phyloP scores from a whole-genome alignment of 108 stramenopile species.

The Chaetoceros tenuissimus region DNA sequence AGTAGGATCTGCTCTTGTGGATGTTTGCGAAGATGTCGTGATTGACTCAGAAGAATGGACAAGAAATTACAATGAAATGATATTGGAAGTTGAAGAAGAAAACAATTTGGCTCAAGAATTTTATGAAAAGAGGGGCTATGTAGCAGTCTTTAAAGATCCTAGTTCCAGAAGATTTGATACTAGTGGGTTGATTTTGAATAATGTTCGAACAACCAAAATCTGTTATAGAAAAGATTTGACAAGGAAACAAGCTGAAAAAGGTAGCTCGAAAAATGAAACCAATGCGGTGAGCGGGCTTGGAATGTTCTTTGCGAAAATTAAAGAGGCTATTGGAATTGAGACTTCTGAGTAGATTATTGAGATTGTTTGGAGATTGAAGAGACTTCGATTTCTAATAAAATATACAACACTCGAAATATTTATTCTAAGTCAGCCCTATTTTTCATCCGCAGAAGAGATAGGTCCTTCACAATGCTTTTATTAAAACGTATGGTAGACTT shows the following conservation, averaged over 20 bases:
- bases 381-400: too few relatives aligned
- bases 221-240: constrained; percentile 50
- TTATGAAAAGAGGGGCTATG: constrained; percentile 63
- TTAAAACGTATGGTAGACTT: too few relatives aligned
- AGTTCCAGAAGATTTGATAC: constrained; percentile 60
- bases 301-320: too few relatives aligned
- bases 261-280: too few relatives aligned
- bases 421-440: too few relatives aligned
- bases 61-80: constrained; percentile 40
- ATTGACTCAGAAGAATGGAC: constrained; percentile 28
- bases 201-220: constrained; percentile 51
- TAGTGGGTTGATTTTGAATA: constrained; percentile 45
- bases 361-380: too few relatives aligned
- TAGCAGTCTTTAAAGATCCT: constrained; percentile 61
- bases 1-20: constrained; percentile 55
- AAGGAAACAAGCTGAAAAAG: background rate
- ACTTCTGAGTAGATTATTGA: too few relatives aligned
- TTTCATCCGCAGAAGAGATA: too few relatives aligned
- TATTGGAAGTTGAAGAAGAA: constrained; percentile 80
- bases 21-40: constrained; percentile 55
- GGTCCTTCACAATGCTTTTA: too few relatives aligned
- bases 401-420: too few relatives aligned
- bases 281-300: too few relatives aligned
- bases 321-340: too few relatives aligned
- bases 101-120: constrained; percentile 53